Conservation (phyloP, 306 rosid genomes). For the Prunus campanulata region DNA sequence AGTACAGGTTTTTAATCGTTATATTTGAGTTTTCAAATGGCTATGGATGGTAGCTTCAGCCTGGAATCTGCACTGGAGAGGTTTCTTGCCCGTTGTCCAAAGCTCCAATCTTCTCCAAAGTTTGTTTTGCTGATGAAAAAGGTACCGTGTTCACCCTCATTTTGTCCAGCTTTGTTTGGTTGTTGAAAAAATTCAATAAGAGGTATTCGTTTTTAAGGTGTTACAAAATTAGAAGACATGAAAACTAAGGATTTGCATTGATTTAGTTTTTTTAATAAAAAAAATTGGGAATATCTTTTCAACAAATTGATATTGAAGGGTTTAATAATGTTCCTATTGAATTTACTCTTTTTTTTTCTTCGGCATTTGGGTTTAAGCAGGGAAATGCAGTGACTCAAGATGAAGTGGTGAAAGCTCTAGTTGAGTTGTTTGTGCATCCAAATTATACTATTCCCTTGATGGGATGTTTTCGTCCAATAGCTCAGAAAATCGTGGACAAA, state of each 20-base stretch:
- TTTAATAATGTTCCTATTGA: background rate
- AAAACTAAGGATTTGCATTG: no score
- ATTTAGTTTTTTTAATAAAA: no score
- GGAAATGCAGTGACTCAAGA: constrained; percentile 53
- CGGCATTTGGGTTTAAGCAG: constrained; percentile 29
- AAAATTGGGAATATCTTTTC: no score
- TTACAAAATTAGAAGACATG: background rate
- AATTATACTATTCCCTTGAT: constrained; percentile 58
- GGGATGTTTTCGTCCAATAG: constrained; percentile 73
- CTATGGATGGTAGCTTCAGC: constrained; percentile 70
- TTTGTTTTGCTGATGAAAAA: constrained; percentile 29
- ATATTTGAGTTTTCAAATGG: constrained; percentile 39
- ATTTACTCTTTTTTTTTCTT: background rate
- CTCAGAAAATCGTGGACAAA: constrained; percentile 45
- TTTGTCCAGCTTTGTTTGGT: constrained; percentile 1
- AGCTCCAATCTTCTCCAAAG: constrained; percentile 47
- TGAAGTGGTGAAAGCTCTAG: constrained; percentile 51
- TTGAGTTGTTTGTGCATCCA: constrained; percentile 67
- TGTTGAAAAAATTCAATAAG: background rate
- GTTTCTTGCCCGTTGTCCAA: constrained; percentile 67
- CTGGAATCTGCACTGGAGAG: constrained; percentile 52
- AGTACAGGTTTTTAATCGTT: background rate
- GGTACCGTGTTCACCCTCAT: constrained; percentile 25
- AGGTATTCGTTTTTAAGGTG: background rate
- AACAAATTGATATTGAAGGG: background rate